Percentiles rank a stretch among this genome's conserved stretches.
phyloP scores from a whole-genome alignment of 352 stramenopile genomes.

The Plasmopara halstedii region DNA sequence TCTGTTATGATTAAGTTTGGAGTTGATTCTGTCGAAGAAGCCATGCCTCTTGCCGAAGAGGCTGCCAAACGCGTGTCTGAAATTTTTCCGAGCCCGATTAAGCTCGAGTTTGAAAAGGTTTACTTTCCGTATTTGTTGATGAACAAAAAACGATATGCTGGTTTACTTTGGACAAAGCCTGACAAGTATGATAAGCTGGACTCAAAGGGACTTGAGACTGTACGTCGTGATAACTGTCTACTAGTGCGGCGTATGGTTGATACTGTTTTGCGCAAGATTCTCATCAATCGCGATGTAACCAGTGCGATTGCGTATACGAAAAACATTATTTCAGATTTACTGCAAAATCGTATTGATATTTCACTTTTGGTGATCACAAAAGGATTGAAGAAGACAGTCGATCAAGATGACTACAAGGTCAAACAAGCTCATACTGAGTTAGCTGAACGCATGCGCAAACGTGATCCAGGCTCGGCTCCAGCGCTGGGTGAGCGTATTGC shows the following conservation, averaged over 20 bases:
- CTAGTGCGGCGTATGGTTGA: slow-evolving; percentile 97
- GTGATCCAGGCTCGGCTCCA: slow-evolving; percentile 94
- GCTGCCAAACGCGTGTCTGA: slow-evolving; percentile 92
- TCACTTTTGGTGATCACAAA: slow-evolving; percentile 99
- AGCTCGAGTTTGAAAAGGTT: slow-evolving; percentile 99
- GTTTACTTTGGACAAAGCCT: slow-evolving; percentile 71
- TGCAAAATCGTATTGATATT: slow-evolving; percentile 99
- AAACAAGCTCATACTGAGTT: slow-evolving; percentile 99
- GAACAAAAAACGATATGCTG: slow-evolving; percentile 98
- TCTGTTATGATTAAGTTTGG: slow-evolving; percentile 99
- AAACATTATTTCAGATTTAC: slow-evolving; percentile 93
- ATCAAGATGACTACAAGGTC: slow-evolving; percentile 97
- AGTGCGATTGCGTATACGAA: slow-evolving; percentile 98
- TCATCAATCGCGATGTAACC: slow-evolving; percentile 95
- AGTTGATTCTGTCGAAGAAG: slow-evolving; percentile 90
- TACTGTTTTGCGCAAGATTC: slow-evolving; percentile 96
- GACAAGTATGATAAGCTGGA: slow-evolving; percentile 99
- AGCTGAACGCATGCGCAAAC: slow-evolving; percentile 96
- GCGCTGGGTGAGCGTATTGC: slow-evolving; percentile 98
- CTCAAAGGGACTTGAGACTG: slow-evolving; percentile 97
- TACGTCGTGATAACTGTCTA: slow-evolving; percentile 98
- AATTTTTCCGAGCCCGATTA: slow-evolving; percentile 97
- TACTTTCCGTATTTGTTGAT: slow-evolving; percentile 99
- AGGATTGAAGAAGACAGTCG: slow-evolving; percentile 96
- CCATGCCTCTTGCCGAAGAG: slow-evolving; percentile 97